Conservation (phyloP, 1,284 basidiomycete species). For the Quambalaria eucalypti region DNA sequence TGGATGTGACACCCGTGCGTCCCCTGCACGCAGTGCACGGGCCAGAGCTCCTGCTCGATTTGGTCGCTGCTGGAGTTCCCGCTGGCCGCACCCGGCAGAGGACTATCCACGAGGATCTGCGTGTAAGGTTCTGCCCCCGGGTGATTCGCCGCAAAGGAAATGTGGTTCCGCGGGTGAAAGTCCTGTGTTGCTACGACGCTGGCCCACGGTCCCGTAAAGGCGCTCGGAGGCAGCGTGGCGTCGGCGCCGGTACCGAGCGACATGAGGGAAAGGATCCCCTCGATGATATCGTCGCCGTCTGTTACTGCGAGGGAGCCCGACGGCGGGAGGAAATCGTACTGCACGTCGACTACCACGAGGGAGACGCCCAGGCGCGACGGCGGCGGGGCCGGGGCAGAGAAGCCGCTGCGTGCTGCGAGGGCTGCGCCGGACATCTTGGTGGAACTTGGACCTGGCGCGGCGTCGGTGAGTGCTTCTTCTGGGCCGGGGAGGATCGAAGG, state of each 20-base stretch:
- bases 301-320: conserved; percentile 4
- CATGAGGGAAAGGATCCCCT: neutral
- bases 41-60: conserved; percentile 55
- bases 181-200: conserved; percentile 35
- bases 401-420: no score
- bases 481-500: no score
- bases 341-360: conserved; percentile 5
- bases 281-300: conserved; percentile 1
- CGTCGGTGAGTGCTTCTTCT: no score
- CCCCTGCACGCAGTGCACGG: conserved; percentile 55
- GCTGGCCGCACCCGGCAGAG: conserved; percentile 42
- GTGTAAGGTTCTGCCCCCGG: conserved; percentile 47
- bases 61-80: conserved; percentile 37
- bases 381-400: no score
- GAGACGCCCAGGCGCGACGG: neutral
- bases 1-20: conserved; percentile 50
- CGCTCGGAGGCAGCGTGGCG: neutral
- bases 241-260: neutral
- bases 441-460: no score
- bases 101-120: conserved; percentile 47
- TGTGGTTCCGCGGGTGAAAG: conserved; percentile 56
- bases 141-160: conserved; percentile 60
- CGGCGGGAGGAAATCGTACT: conserved; percentile 7
- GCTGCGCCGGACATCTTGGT: no score
- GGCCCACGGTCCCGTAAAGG: neutral